These are phyloP conservation scores for Dryas integrifolia DNA, from an alignment of 331 rosid genomes.

Conservation along the genomic window DNA sequence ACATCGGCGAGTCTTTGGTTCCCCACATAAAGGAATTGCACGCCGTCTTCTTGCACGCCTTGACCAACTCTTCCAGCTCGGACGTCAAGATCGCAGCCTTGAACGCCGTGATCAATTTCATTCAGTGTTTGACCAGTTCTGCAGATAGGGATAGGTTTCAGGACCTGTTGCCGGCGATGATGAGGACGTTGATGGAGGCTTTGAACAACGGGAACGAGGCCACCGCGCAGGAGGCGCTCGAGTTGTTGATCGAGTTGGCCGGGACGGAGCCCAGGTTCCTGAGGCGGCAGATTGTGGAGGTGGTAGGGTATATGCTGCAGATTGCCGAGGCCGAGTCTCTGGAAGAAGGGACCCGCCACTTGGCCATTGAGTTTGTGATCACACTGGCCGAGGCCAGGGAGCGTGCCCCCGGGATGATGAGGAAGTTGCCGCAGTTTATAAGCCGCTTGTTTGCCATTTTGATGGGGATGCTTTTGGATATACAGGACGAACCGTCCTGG, in stretches of 20 bases:
- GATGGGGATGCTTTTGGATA: conserved; percentile 81
- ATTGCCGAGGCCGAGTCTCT: conserved; percentile 80
- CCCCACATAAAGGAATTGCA: conserved; percentile 82
- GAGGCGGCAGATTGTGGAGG: conserved; percentile 78
- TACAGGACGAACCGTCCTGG: conserved; percentile 92
- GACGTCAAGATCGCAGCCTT: conserved; percentile 86
- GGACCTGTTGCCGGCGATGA: conserved; percentile 89
- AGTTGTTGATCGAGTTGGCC: conserved; percentile 82
- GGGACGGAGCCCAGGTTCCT: conserved; percentile 89
- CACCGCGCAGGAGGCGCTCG: conserved; percentile 89
- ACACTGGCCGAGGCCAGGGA: conserved; percentile 95
- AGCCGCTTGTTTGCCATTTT: conserved; percentile 78
- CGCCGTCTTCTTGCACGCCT: conserved; percentile 68
- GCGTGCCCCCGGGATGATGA: conserved; percentile 97
- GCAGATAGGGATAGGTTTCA: conserved; percentile 80
- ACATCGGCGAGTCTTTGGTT: conserved; percentile 72
- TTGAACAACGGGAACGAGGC: conserved; percentile 82
- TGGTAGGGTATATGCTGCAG: conserved; percentile 87
- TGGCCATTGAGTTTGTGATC: conserved; percentile 92
- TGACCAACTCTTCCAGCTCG: conserved; percentile 46
- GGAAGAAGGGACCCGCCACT: conserved; percentile 89
- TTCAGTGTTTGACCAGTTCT: conserved; percentile 76
- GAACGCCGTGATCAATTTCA: conserved; percentile 86
- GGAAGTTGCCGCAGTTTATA: conserved; percentile 91
- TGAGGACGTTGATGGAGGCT: conserved; percentile 78